These are phyloP conservation scores for Setaria viridis DNA, from an alignment of 202 grass and related monocot genomes.

Conservation along the genomic window DNA sequence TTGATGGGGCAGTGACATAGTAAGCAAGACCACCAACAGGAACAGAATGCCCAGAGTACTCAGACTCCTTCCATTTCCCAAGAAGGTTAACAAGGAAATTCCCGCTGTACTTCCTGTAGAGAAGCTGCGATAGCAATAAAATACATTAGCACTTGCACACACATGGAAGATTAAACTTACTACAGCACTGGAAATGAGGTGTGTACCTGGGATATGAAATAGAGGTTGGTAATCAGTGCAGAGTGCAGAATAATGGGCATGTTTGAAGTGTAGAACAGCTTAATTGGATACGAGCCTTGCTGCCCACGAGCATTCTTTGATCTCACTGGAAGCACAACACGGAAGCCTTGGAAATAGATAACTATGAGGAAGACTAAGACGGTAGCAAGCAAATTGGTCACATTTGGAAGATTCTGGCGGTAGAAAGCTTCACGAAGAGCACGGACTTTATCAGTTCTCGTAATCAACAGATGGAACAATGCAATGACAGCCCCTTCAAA, in stretches of 20 bases:
- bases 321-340: constrained; percentile 86
- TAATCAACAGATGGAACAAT: constrained; percentile 87
- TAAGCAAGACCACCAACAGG: constrained; percentile 89
- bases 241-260: constrained; percentile 95
- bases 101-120: constrained; percentile 84
- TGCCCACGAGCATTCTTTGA: constrained; percentile 89
- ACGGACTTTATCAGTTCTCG: constrained; percentile 81
- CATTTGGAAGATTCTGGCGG: constrained; percentile 90
- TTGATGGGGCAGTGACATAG: constrained; percentile 89
- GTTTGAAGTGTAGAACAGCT: constrained; percentile 91
- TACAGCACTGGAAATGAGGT: constrained; percentile 18
- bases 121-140: constrained; percentile 57
- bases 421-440: constrained; percentile 87
- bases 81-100: constrained; percentile 84
- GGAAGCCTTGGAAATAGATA: constrained; percentile 93
- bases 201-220: constrained; percentile 88
- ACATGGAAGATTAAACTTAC: constrained; percentile 23
- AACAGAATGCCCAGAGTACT: constrained; percentile 78
- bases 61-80: constrained; percentile 88
- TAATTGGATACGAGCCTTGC: constrained; percentile 92
- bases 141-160: constrained; percentile 34
- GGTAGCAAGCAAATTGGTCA: constrained; percentile 90
- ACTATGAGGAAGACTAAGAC: constrained; percentile 90
- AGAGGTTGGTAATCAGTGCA: constrained; percentile 84
- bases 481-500: constrained; percentile 88